These are phyloP conservation scores for Fusarium sp. DNA, from an alignment of 2,329 filamentous ascomycete genomes.

Conservation along the genomic window DNA sequence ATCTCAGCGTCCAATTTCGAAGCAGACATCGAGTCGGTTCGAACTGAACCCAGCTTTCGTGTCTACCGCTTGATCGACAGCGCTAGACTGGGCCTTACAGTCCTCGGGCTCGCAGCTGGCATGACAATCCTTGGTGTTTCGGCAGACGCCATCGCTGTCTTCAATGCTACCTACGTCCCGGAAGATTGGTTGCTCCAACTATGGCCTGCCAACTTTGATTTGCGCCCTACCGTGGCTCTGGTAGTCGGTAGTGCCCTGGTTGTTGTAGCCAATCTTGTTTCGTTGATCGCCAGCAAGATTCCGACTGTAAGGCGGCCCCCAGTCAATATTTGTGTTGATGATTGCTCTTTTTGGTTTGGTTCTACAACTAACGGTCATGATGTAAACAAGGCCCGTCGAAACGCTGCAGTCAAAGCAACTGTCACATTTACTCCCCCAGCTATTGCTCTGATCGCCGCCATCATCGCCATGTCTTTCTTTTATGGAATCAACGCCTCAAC, in stretches of 20 bases:
- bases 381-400: slow-evolving; percentile 42
- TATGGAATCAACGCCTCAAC: slow-evolving; percentile 68
- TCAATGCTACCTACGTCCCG: slow-evolving; percentile 66
- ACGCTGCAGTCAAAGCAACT: slow-evolving; percentile 32
- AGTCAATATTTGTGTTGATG: background rate
- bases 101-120: slow-evolving; percentile 64
- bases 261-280: slow-evolving; percentile 61
- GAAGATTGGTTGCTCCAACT: slow-evolving; percentile 64
- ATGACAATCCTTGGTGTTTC: slow-evolving; percentile 68
- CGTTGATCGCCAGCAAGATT: slow-evolving; percentile 64
- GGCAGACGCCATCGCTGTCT: slow-evolving; percentile 67
- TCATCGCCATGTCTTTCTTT: slow-evolving; percentile 69
- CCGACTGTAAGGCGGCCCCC: slow-evolving; percentile 60
- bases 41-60: slow-evolving; percentile 56
- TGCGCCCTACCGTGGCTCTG: slow-evolving; percentile 68
- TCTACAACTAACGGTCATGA: slow-evolving; percentile 29
- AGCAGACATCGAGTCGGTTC: slow-evolving; percentile 56
- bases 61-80: slow-evolving; percentile 59
- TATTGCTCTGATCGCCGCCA: slow-evolving; percentile 55
- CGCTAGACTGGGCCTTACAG: slow-evolving; percentile 62
- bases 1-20: slow-evolving; percentile 64
- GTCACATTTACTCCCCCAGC: slow-evolving; percentile 48
- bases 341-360: slow-evolving; percentile 9
- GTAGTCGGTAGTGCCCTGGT: slow-evolving; percentile 66
- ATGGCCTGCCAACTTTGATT: slow-evolving; percentile 70